These are phyloP conservation scores for Marasmius tenuissimus DNA, from an alignment of 1,284 basidiomycete species.

Conservation along the genomic window DNA sequence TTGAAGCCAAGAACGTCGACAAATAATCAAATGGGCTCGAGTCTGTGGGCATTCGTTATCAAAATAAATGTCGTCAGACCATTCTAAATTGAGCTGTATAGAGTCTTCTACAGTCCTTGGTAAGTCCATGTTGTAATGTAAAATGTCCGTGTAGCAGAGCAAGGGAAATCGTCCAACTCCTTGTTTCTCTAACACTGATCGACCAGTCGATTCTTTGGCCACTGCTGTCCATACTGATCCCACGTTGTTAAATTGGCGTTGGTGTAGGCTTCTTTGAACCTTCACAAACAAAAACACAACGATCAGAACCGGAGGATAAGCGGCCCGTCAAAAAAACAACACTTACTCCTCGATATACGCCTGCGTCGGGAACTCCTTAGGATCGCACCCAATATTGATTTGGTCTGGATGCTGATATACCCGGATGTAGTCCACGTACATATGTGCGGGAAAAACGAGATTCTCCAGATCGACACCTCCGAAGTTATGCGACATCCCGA, in stretches of 20 bases:
- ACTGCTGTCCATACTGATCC: conserved; percentile 41
- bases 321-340: neutral
- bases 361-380: conserved; percentile 39
- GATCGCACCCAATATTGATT: conserved; percentile 70
- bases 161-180: too few relatives aligned
- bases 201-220: conserved; percentile 16
- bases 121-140: too few relatives aligned
- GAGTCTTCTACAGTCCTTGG: too few relatives aligned
- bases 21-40: too few relatives aligned
- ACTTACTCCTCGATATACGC: conserved; percentile 16
- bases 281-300: conserved; percentile 8
- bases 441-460: conserved; percentile 52
- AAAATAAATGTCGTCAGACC: too few relatives aligned
- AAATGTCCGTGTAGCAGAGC: too few relatives aligned
- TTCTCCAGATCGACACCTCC: conserved; percentile 49
- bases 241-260: conserved; percentile 37
- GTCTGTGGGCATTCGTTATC: too few relatives aligned
- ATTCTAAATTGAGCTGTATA: too few relatives aligned
- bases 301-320: neutral
- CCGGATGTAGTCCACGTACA: conserved; percentile 69
- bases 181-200: conserved; percentile 6
- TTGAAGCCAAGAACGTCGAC: too few relatives aligned
- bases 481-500: conserved; percentile 70
- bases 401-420: conserved; percentile 60
- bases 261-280: conserved; percentile 30